These are phyloP conservation scores for Capronia epimyces DNA, from an alignment of 2,329 filamentous ascomycete genomes.

Conservation along the genomic window DNA sequence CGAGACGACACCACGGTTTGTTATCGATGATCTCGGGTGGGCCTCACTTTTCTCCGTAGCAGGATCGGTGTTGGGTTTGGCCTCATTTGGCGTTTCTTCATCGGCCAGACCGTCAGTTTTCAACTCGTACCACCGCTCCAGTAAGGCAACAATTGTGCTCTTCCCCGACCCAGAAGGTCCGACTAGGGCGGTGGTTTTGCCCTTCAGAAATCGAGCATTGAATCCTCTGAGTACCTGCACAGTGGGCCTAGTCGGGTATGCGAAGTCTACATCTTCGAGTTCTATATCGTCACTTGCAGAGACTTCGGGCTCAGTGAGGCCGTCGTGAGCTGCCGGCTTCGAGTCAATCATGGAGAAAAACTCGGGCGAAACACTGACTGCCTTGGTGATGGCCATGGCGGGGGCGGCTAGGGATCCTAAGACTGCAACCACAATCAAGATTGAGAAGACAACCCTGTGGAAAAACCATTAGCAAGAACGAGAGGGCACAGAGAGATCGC, in stretches of 20 bases:
- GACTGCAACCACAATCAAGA: slow-evolving; percentile 42
- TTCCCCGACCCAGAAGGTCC: slow-evolving; percentile 45
- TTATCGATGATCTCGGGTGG: background rate
- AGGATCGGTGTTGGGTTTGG: background rate
- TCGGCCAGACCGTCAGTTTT: slow-evolving; percentile 1
- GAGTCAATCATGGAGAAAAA: slow-evolving; percentile 70
- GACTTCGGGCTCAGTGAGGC: slow-evolving; percentile 35
- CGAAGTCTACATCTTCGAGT: slow-evolving; percentile 62
- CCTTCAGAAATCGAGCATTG: slow-evolving; percentile 33
- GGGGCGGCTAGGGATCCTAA: slow-evolving; percentile 35
- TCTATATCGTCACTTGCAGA: slow-evolving; percentile 64
- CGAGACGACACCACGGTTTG: slow-evolving; percentile 44
- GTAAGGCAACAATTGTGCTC: slow-evolving; percentile 41
- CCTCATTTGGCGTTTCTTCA: background rate
- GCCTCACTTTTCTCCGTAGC: background rate
- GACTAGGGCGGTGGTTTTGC: slow-evolving; percentile 42
- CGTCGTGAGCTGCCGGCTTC: slow-evolving; percentile 46
- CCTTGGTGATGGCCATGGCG: slow-evolving; percentile 43
- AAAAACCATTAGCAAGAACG: slow-evolving; percentile 4
- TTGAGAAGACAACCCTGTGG: slow-evolving; percentile 35
- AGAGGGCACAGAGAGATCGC: background rate
- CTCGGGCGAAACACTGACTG: slow-evolving; percentile 82
- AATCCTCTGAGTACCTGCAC: slow-evolving; percentile 36
- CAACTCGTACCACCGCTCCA: slow-evolving; percentile 42
- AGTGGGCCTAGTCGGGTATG: slow-evolving; percentile 54